Conservation (phyloP, 176 grass and related monocot species). For the Phragmites australis region DNA sequence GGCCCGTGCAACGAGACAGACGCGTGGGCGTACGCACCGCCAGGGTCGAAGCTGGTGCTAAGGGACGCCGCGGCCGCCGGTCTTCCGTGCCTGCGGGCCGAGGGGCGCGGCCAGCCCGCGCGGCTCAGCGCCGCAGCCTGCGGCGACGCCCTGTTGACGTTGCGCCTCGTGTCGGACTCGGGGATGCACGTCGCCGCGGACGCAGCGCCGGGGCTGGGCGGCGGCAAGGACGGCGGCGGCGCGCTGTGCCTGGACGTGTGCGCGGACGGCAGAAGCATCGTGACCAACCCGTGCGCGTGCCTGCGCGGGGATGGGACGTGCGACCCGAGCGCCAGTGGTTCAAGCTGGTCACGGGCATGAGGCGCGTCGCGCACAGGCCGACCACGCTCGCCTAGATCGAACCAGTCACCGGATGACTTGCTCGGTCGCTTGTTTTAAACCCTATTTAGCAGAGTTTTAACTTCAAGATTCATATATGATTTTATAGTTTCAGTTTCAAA, state of each 20-base stretch:
- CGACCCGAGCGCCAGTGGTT: constrained; percentile 77
- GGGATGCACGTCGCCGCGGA: constrained; percentile 65
- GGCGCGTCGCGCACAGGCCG: background rate
- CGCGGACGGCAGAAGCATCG: constrained; percentile 46
- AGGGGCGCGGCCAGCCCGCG: constrained; percentile 38
- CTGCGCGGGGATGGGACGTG: constrained; percentile 40
- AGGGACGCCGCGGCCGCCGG: constrained; percentile 17
- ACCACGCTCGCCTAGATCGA: background rate
- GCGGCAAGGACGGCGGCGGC: background rate
- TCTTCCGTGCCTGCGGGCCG: constrained; percentile 52
- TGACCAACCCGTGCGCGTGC: constrained; percentile 75
- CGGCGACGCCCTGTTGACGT: constrained; percentile 50
- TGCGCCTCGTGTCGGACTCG: constrained; percentile 66
- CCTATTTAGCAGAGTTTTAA: too few species aligned
- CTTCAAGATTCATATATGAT: too few species aligned
- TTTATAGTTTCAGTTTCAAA: too few species aligned
- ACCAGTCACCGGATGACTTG: background rate
- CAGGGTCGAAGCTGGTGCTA: constrained; percentile 39
- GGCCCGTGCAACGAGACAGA: constrained; percentile 56
- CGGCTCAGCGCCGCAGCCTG: constrained; percentile 41
- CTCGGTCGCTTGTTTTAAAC: background rate
- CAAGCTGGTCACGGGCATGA: constrained; percentile 56
- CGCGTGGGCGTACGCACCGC: constrained; percentile 44
- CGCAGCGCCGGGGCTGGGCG: background rate
- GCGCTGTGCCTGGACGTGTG: constrained; percentile 65